Percentiles rank a stretch among this genome's conserved stretches.
Evolutionary conservation across 257 asterid species (phyloP).

Genomic region (Scutellaria galericulata): DNA sequence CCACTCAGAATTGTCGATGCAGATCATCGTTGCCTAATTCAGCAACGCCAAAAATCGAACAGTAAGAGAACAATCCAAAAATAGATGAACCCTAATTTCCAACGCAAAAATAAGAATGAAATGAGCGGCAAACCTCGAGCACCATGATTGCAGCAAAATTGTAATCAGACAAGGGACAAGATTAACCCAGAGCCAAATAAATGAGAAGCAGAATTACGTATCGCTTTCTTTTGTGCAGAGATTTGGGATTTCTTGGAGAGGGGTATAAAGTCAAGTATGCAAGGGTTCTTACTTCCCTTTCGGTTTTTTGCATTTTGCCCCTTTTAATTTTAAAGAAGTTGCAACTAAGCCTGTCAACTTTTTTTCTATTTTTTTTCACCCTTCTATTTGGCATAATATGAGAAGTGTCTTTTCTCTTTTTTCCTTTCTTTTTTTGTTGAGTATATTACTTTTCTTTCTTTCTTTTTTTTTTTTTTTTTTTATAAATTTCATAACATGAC

Average conservation of each 20-base stretch:
- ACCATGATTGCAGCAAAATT: conserved; percentile 59
- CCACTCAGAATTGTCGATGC: conserved; percentile 98
- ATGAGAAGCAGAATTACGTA: conserved; percentile 13
- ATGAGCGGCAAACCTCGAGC: conserved; percentile 71
- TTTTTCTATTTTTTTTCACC: background rate
- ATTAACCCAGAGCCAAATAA: background rate
- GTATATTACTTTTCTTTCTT: no score
- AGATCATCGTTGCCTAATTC: conserved; percentile 89
- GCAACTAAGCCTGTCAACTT: background rate
- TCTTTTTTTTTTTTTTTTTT: no score
- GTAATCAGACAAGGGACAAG: conserved; percentile 9
- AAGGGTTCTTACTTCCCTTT: conserved; percentile 11
- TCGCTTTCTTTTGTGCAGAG: conserved; percentile 12
- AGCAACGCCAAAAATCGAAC: conserved; percentile 10
- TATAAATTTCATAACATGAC: no score
- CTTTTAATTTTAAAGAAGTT: background rate
- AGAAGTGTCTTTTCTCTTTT: no score
- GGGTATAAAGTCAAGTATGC: conserved; percentile 21
- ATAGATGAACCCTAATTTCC: conserved; percentile 32
- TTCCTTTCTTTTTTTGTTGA: no score
- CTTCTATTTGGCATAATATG: background rate
- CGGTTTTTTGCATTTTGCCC: background rate
- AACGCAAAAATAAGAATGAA: background rate
- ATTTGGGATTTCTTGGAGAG: conserved; percentile 42
- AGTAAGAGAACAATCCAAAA: background rate